Evolutionary conservation across 116 monocot genomes (phyloP).

Genomic region (Iris pallida): DNA sequence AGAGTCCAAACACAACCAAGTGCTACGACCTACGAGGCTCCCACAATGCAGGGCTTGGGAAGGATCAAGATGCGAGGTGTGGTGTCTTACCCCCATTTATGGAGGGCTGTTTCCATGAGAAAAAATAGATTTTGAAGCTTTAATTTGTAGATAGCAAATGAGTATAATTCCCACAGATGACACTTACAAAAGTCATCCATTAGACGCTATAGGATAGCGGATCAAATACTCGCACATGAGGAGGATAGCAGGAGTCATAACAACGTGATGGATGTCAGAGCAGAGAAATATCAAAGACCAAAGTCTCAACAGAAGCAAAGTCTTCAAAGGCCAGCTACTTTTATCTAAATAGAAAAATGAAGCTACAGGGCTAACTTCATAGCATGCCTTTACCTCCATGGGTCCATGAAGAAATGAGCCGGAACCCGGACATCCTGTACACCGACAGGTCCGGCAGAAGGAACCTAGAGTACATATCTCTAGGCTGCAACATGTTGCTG

Average conservation of each 20-base stretch:
- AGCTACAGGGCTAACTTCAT: no score
- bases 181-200: constrained; percentile 72
- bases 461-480: constrained; percentile 74
- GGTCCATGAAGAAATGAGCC: constrained; percentile 65
- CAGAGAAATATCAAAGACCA: constrained; percentile 90
- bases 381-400: constrained; percentile 57
- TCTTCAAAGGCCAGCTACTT: constrained; percentile 89
- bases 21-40: no score
- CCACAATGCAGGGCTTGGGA: no score
- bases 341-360: no score
- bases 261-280: constrained; percentile 92
- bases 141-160: no score
- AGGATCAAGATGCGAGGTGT: no score
- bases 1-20: no score
- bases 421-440: constrained; percentile 54
- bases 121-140: no score
- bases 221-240: constrained; percentile 95
- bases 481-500: constrained; percentile 49
- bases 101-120: no score
- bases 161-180: background rate
- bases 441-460: constrained; percentile 58
- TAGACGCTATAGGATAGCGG: constrained; percentile 62
- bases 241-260: constrained; percentile 81
- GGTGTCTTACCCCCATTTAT: no score
- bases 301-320: constrained; percentile 65